Base-by-base conservation (phyloP, 441 rosid genomes). In the Pelargonium fulgidum region DNA sequence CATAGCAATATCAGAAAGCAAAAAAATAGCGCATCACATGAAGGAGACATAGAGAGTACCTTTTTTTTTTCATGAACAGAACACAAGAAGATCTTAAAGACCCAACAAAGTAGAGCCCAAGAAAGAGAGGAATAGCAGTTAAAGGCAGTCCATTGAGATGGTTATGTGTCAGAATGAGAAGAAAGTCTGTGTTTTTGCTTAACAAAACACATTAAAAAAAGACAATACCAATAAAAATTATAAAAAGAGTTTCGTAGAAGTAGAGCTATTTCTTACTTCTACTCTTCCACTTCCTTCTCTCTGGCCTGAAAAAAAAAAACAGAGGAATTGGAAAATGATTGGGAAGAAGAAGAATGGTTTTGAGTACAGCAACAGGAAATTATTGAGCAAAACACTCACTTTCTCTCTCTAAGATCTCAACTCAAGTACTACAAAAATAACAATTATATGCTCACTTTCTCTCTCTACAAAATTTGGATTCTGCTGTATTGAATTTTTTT, bases 201-300 rank as follows among this genome's bases (percentile, higher is more conserved):
- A 59, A 59, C 36, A 59, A 56, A 11, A 59, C 62, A 58, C 10
- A 19, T 8, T 17, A 58, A 14, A 52, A 58, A 58, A 58, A 24
- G 4, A 54, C 17, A 58, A 58, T 12, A 58, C 7, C 22, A 22
- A 59, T 13, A 54, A 16, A 5, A 56, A 17, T 56, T 17, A 9
- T 20, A 59, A 20, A 58, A 47, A 59, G 64, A 59, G 64, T 59
- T 59, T 22, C 64, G 64, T 86, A 84, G 85, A 84, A 86, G 89
- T 74, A 71, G 84, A 80, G 87, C 76, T 68, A 76, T 85, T 75
- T 81, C 72, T 85, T 84, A 80, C 87, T 84, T 86, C 69, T 73
- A 90, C 96, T 85, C 96, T 72, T 87, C 88, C 79, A 78, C 93
- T 81, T 81, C 87, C 89, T 76, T 17, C 73, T 75, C 81, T 44